A percentile compares a stretch with the other conserved stretches of the same genome.
Evolutionary conservation across 75 land plant genomes (phyloP).

Genomic region (Picea sitchensis): DNA sequence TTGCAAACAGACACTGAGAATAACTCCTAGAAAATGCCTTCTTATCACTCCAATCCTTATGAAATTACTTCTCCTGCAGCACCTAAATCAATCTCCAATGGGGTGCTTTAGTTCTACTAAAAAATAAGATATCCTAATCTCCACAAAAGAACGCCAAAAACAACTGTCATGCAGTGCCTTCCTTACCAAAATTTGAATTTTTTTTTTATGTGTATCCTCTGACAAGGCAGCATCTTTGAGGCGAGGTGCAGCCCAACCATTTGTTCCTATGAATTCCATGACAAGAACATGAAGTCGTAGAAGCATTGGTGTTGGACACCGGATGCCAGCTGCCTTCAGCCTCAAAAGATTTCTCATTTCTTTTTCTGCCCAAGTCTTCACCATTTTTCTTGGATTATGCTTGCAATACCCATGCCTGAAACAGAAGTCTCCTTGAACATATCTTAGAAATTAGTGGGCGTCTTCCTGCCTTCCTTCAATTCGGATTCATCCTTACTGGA

Average conservation of each 20-base stretch:
- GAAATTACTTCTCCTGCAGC: too few relatives aligned
- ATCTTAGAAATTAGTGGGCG: too few relatives aligned
- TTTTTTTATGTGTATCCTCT: slow-evolving; percentile 43
- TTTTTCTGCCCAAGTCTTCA: slow-evolving; percentile 98
- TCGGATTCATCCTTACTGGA: too few relatives aligned
- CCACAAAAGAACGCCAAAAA: too few relatives aligned
- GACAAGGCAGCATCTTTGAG: slow-evolving; percentile 91
- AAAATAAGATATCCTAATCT: too few relatives aligned
- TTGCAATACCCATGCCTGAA: slow-evolving; percentile 91
- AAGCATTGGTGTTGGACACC: background rate
- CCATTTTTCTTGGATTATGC: slow-evolving; percentile 99
- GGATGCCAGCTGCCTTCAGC: slow-evolving; percentile 19
- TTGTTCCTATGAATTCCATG: slow-evolving; percentile 46
- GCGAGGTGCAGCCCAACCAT: slow-evolving; percentile 98
- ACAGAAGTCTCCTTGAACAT: slow-evolving; percentile 83
- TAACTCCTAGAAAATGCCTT: too few relatives aligned
- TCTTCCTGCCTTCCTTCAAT: too few relatives aligned
- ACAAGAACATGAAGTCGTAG: too few relatives aligned
- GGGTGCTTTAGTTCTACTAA: too few relatives aligned
- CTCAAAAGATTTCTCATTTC: slow-evolving; percentile 93
- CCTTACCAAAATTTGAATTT: slow-evolving; percentile 80
- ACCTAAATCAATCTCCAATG: too few relatives aligned
- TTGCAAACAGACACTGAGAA: too few relatives aligned
- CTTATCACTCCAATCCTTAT: too few relatives aligned
- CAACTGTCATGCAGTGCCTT: background rate